Base-by-base conservation (phyloP, 2,329 filamentous ascomycete genomes). In the Nannizzia gypsea region DNA sequence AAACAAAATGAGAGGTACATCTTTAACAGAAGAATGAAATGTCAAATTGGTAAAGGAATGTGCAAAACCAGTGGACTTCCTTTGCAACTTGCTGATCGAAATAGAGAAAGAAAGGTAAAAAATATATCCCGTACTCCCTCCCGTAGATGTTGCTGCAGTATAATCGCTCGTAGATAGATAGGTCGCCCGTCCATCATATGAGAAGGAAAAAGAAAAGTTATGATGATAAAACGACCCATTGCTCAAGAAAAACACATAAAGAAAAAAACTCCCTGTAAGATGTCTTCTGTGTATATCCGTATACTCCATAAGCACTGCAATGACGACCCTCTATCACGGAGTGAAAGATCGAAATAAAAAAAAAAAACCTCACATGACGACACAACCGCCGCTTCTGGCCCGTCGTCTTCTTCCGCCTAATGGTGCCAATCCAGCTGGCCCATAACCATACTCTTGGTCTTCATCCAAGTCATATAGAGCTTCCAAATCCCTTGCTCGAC, bases 391-490 rank as follows among this genome's bases (percentile, higher is more conserved):
- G 40, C 85, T 88, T 66, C 85, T 79, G 15, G 85, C 85, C 60
- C 83, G 79, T 61, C 84, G 79, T 40, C 84, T 79, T 26, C 81
- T 77, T 3, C 74, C 77, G 22, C 75, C 76, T 5, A 76, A 75
- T n/a, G 67, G 65, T 20, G 68, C 69, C 26, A 72, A 59, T 15
- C 67, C 69, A 3, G 70, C 72, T 31, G 66, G 63, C 3, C 68
- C 72, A 58, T 72, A 72, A 5, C 65, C 66, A 42, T 65, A 66
- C 8, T 63, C 56, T 59, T 57, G 70, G 44, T 72, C 73, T 70
- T 96, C 90, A 70, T 96, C 90, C 66, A 89, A 84, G 54, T 87
- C 85, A 73, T 93, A 89, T 65, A 89, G 78, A 69, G 86, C 80
- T 69, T 90, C 86, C 3, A 90, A 90, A 70, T 95, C 89, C 54